Evolutionary conservation across 305 asterid species (phyloP).

Genomic region (Petunia hybrid): DNA sequence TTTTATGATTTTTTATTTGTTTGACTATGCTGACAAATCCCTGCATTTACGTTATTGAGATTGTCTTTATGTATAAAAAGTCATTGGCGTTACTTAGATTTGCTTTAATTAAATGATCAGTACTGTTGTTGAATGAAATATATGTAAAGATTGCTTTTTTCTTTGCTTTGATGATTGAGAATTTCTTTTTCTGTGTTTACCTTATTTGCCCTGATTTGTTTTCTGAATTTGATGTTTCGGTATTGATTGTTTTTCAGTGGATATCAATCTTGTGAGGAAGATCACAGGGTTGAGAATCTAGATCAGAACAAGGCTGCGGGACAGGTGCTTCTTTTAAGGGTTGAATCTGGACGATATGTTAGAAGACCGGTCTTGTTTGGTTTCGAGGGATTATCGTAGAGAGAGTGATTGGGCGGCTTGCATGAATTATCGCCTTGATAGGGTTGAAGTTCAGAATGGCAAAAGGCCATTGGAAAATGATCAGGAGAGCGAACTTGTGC

Average conservation of each 20-base stretch:
- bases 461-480: slow-evolving; percentile 68
- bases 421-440: slow-evolving; percentile 59
- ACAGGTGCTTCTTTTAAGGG: slow-evolving; percentile 38
- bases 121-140: slow-evolving; percentile 21
- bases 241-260: slow-evolving; percentile 48
- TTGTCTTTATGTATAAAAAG: slow-evolving; percentile 8
- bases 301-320: slow-evolving; percentile 31
- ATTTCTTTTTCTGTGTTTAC: slow-evolving; percentile 22
- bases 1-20: neutral
- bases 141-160: neutral
- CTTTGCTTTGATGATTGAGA: slow-evolving; percentile 30
- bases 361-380: slow-evolving; percentile 74
- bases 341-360: slow-evolving; percentile 65
- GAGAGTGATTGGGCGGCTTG: slow-evolving; percentile 64
- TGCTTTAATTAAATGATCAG: slow-evolving; percentile 5
- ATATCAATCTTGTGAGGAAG: slow-evolving; percentile 37
- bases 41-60: slow-evolving; percentile 30
- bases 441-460: slow-evolving; percentile 47
- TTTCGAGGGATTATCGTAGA: slow-evolving; percentile 66
- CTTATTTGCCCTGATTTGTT: slow-evolving; percentile 20
- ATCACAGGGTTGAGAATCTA: slow-evolving; percentile 34
- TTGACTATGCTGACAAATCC: neutral
- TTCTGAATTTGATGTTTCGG: slow-evolving; percentile 32
- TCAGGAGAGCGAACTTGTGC: slow-evolving; percentile 47
- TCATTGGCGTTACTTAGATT: slow-evolving; percentile 14